Conservation (phyloP, 2,329 filamentous ascomycete genomes). For the Aspergillus persii region DNA sequence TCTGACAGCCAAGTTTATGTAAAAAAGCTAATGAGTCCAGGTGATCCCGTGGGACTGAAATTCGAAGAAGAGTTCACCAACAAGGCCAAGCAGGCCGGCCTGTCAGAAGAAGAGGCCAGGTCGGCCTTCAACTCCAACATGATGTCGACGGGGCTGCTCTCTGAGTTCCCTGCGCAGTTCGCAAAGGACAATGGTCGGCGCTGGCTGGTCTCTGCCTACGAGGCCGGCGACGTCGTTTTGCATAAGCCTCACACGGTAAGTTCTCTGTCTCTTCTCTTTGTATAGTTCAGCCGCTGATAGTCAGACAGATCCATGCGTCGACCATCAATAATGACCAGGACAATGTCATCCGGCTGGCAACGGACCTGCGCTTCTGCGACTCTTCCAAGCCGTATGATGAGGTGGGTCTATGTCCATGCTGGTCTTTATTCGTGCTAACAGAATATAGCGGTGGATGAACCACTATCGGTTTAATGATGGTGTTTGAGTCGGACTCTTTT, state of each 20-base stretch:
- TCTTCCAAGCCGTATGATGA: slow-evolving; percentile 52
- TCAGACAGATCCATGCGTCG: slow-evolving; percentile 54
- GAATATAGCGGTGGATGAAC: slow-evolving; percentile 39
- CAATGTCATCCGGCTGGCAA: slow-evolving; percentile 54
- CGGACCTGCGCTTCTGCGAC: slow-evolving; percentile 57
- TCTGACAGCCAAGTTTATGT: no score
- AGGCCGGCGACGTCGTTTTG: slow-evolving; percentile 53
- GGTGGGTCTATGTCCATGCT: slow-evolving; percentile 15
- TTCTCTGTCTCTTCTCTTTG: background rate
- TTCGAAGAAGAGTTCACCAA: slow-evolving; percentile 44
- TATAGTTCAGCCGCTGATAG: background rate
- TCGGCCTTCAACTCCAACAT: slow-evolving; percentile 59
- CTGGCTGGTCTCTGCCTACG: slow-evolving; percentile 54
- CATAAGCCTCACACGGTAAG: slow-evolving; percentile 40
- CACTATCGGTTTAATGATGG: slow-evolving; percentile 38
- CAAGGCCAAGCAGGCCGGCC: slow-evolving; percentile 49
- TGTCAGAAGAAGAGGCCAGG: slow-evolving; percentile 53
- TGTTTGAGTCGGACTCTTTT: slow-evolving; percentile 14
- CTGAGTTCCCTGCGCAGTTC: slow-evolving; percentile 49
- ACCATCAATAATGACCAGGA: slow-evolving; percentile 54
- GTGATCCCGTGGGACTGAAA: slow-evolving; percentile 48
- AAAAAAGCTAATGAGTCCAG: slow-evolving; percentile 16
- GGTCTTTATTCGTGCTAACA: background rate
- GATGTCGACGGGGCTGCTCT: slow-evolving; percentile 55
- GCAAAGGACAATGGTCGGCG: slow-evolving; percentile 43